These are phyloP conservation scores for Hypoxylon sp. DNA, from an alignment of 2,329 filamentous ascomycete species.

Conservation along the genomic window DNA sequence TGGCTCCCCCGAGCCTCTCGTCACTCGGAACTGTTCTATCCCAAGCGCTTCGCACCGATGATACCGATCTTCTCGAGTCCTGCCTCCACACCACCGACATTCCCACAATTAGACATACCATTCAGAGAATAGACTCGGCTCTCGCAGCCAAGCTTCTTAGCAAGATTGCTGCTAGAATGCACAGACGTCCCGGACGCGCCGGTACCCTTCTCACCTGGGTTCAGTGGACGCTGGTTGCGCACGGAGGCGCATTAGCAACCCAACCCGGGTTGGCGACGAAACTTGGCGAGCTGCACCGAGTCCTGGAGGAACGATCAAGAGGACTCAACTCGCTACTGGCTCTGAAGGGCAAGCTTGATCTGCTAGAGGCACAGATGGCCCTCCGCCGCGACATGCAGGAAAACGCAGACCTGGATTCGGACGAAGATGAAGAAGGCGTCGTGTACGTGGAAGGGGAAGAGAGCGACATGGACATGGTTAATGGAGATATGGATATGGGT, in stretches of 20 bases:
- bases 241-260: slow-evolving; percentile 88
- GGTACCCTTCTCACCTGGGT: slow-evolving; percentile 94
- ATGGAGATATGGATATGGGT: slow-evolving; percentile 56
- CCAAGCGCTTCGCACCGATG: slow-evolving; percentile 91
- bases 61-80: slow-evolving; percentile 86
- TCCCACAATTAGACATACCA: slow-evolving; percentile 82
- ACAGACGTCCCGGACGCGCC: slow-evolving; percentile 86
- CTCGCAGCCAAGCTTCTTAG: slow-evolving; percentile 81
- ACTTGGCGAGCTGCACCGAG: slow-evolving; percentile 80
- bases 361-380: slow-evolving; percentile 89
- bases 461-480: slow-evolving; percentile 57
- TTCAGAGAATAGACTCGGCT: slow-evolving; percentile 86
- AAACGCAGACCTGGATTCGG: slow-evolving; percentile 60
- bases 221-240: slow-evolving; percentile 90
- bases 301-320: slow-evolving; percentile 84
- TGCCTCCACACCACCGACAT: slow-evolving; percentile 84
- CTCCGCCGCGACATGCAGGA: slow-evolving; percentile 75
- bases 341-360: slow-evolving; percentile 93
- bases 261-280: slow-evolving; percentile 84
- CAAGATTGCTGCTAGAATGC: slow-evolving; percentile 85
- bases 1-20: slow-evolving; percentile 73
- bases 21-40: slow-evolving; percentile 92
- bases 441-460: slow-evolving; percentile 89
- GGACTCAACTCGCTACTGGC: slow-evolving; percentile 83
- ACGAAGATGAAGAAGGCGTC: slow-evolving; percentile 70